Evolutionary conservation across 2,329 filamentous ascomycete species (phyloP).

Genomic region (Ophiosphaerella narmari): DNA sequence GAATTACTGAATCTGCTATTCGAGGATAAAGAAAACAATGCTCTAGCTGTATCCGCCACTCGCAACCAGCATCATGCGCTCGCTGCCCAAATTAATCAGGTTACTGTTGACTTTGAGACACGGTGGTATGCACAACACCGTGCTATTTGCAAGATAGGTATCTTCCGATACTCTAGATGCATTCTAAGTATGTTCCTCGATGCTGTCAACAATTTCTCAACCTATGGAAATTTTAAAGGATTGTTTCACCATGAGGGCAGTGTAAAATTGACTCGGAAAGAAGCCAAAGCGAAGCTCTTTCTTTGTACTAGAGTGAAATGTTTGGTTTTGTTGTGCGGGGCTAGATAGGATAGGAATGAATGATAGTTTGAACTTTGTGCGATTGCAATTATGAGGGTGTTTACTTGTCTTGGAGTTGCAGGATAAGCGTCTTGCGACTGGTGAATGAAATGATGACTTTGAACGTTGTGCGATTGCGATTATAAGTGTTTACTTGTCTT

Average conservation of each 20-base stretch:
- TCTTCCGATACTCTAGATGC: slow-evolving; percentile 32
- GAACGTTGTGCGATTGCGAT: no score
- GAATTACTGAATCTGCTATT: slow-evolving; percentile 89
- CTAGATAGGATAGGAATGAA: no score
- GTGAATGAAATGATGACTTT: no score
- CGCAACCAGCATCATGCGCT: slow-evolving; percentile 34
- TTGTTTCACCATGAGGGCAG: slow-evolving; percentile 13
- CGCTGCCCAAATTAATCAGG: slow-evolving; percentile 25
- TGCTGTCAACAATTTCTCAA: slow-evolving; percentile 9
- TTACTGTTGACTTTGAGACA: slow-evolving; percentile 18
- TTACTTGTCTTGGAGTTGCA: no score
- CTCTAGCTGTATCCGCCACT: slow-evolving; percentile 64
- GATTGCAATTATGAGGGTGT: no score
- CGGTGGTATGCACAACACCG: slow-evolving; percentile 15
- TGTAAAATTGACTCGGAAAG: slow-evolving; percentile 4
- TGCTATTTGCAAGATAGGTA: slow-evolving; percentile 19
- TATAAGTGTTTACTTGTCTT: no score
- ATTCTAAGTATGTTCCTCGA: slow-evolving; percentile 28
- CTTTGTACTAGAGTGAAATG: no score
- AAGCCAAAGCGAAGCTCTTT: slow-evolving; percentile 10
- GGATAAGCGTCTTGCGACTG: no score
- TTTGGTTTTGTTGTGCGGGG: no score
- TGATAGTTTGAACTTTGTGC: no score
- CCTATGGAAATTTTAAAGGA: slow-evolving; percentile 1
- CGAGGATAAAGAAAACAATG: slow-evolving; percentile 75